Evolutionary conservation across 305 asterid genomes (phyloP).

Genomic region (Salvia sclarea): DNA sequence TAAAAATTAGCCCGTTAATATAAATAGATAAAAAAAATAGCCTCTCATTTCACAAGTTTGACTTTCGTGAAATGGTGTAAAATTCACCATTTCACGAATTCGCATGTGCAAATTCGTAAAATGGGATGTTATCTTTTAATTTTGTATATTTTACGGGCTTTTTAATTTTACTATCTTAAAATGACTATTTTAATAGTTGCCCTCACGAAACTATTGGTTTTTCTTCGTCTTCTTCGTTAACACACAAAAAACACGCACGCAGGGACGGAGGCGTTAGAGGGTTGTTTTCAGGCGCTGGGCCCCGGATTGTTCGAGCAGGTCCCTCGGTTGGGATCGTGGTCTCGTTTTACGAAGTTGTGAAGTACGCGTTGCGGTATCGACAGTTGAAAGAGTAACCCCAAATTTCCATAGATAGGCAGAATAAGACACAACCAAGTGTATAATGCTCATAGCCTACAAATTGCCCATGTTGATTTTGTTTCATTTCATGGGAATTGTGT

Average conservation of each 20-base stretch:
- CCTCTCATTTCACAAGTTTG: too few species aligned
- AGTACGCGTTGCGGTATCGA: conserved; percentile 52
- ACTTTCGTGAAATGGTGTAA: too few species aligned
- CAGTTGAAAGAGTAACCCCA: conserved; percentile 13
- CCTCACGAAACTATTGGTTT: neutral
- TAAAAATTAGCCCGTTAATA: too few species aligned
- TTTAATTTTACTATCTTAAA: too few species aligned
- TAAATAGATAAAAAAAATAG: too few species aligned
- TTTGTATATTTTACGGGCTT: too few species aligned
- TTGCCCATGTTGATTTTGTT: neutral
- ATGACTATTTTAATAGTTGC: too few species aligned
- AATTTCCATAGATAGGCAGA: neutral
- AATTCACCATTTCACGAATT: too few species aligned
- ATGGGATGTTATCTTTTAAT: too few species aligned
- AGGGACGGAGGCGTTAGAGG: conserved; percentile 83
- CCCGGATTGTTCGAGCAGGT: conserved; percentile 77
- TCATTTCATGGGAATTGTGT: neutral
- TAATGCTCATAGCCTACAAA: neutral
- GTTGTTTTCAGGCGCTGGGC: conserved; percentile 66
- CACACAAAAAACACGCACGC: neutral
- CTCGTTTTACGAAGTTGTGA: conserved; percentile 78
- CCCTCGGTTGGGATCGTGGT: conserved; percentile 88
- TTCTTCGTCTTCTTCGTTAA: neutral
- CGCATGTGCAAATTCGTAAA: too few species aligned
- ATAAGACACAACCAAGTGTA: neutral